phyloP scores from a whole-genome alignment of 352 stramenopile genomes.

The Globisporangium splendens region DNA sequence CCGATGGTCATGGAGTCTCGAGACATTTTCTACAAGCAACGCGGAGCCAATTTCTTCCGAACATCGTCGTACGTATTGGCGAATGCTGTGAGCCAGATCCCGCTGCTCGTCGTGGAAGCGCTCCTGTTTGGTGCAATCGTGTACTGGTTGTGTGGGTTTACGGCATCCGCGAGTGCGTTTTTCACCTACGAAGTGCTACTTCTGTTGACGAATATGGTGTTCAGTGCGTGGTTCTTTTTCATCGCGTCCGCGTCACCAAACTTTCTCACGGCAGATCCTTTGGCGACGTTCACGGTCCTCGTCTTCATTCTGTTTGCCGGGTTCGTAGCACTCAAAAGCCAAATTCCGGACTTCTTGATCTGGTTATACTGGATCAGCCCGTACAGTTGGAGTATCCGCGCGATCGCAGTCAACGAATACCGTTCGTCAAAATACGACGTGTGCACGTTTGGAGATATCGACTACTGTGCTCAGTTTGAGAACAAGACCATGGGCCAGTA shows the following conservation, averaged over 20 bases:
- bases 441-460: slow-evolving; percentile 10
- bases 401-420: slow-evolving; percentile 20
- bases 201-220: slow-evolving; percentile 17
- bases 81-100: slow-evolving; percentile 6
- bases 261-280: slow-evolving; percentile 8
- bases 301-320: slow-evolving; percentile 23
- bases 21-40: slow-evolving; percentile 19
- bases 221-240: slow-evolving; percentile 20
- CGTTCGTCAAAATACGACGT: slow-evolving; percentile 2
- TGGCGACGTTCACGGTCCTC: slow-evolving; percentile 9
- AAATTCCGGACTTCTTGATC: slow-evolving; percentile 16
- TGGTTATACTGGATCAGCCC: slow-evolving; percentile 10
- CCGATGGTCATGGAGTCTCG: slow-evolving; percentile 8
- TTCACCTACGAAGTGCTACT: slow-evolving; percentile 15
- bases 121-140: slow-evolving; percentile 12
- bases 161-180: background rate
- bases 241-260: slow-evolving; percentile 11
- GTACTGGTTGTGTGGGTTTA: slow-evolving; percentile 21
- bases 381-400: slow-evolving; percentile 3
- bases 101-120: slow-evolving; percentile 7
- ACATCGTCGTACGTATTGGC: slow-evolving; percentile 16
- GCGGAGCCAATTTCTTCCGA: slow-evolving; percentile 13
- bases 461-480: slow-evolving; percentile 10
- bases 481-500: slow-evolving; percentile 37
- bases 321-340: slow-evolving; percentile 18